A percentile compares a stretch with the other conserved stretches of the same genome.
Evolutionary conservation across 2,329 filamentous ascomycete genomes (phyloP).

Genomic region (Pleurostoma richardsiae): DNA sequence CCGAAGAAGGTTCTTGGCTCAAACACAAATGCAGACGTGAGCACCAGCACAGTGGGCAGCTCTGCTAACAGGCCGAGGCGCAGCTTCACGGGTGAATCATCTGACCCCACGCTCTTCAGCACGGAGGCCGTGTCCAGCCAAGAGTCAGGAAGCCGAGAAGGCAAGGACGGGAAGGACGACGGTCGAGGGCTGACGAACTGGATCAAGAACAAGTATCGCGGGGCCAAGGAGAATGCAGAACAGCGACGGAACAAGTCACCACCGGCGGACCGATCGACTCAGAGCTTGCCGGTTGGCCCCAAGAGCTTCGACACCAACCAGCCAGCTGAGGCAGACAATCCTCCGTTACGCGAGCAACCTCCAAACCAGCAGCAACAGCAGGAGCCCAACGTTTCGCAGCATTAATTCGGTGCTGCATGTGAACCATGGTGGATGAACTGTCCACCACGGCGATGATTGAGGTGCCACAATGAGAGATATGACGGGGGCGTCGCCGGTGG

Average conservation of each 20-base stretch:
- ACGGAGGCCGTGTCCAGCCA: slow-evolving; percentile 31
- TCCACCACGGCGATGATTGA: too few relatives aligned
- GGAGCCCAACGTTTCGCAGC: slow-evolving; percentile 5
- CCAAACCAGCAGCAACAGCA: slow-evolving; percentile 4
- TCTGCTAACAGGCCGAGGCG: slow-evolving; percentile 42
- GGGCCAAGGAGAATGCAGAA: slow-evolving; percentile 52
- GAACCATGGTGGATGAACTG: too few relatives aligned
- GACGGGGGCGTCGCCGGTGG: too few relatives aligned
- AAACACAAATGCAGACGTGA: slow-evolving; percentile 59
- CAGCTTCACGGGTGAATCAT: slow-evolving; percentile 46
- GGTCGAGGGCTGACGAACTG: slow-evolving; percentile 48
- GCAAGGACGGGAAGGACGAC: slow-evolving; percentile 40
- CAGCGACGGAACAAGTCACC: slow-evolving; percentile 53
- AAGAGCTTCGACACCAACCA: slow-evolving; percentile 45
- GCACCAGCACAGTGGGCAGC: slow-evolving; percentile 65
- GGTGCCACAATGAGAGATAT: too few relatives aligned
- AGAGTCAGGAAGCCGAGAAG: slow-evolving; percentile 23
- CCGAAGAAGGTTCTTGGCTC: slow-evolving; percentile 48
- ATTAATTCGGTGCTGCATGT: not conserved
- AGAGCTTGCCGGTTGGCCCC: slow-evolving; percentile 30
- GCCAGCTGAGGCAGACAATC: slow-evolving; percentile 26
- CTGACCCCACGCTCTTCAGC: slow-evolving; percentile 35
- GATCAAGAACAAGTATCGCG: slow-evolving; percentile 57
- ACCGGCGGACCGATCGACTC: slow-evolving; percentile 30
- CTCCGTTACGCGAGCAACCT: not conserved